Evolutionary conservation across 1,284 basidiomycete genomes (phyloP), one percentile per base, ranked within the genome.

Genomic region (Macrocystidia cucumis): DNA sequence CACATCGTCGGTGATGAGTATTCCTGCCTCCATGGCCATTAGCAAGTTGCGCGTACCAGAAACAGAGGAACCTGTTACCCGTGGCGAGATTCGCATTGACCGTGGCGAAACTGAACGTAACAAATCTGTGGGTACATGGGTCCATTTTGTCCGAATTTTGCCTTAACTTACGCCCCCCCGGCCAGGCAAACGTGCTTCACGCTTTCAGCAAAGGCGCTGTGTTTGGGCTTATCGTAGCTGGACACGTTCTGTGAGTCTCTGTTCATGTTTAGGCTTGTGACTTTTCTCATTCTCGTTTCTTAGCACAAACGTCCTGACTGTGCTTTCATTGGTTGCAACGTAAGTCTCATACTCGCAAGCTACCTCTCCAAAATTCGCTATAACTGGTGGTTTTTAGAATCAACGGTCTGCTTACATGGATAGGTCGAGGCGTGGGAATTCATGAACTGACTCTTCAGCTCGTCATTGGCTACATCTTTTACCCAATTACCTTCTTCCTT

Each of bases 1-100:
- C 50, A 91, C 91, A 4, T 86, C 91, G 3, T 91, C 87, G 7
- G 84, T 95, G 46, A 95, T 95, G 91, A 87, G 82, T 53, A 95
- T 95, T 49, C 91, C 91, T 7, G 91, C 91, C 1, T 91, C 90
- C 8, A 91, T 95, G 53, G 77, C 91, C 2, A 91, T 93, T 46
- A 83, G 81, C 55, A 95, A 95, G 63, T 65, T 92, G 49, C 81
- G 89, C 32, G 51, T 81, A 13, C 91, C 91, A 2, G 91, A 95
- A 62, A 60, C 69, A 28, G 87, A 91, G 31, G 83, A 87, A 49
- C 87, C 91, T 29, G 71, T 91, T 37, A 93, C 91, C 20, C 78
- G 85, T 34, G 91, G 91, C 12, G 72, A 64, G 19, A 72, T 91
- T 43, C 72, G 82, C 38, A 72, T 93, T 38, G 83, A 90, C 55